Conservation (phyloP, 192 early-diverging fungal genomes). For the Haplosporangium gracile region DNA sequence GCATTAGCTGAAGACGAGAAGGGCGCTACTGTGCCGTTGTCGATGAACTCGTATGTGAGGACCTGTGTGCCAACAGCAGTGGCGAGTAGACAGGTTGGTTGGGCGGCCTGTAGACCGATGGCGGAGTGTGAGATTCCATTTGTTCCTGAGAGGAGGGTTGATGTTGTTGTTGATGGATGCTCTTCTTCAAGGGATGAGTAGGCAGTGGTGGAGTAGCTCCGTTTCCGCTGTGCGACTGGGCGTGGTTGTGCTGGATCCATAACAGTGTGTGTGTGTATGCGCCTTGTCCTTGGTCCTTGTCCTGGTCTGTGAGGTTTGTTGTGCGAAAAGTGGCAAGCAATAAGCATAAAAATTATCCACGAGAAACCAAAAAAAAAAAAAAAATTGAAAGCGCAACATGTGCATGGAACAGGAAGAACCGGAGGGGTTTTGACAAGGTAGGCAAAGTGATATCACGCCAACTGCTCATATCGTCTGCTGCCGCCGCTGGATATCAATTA, state of each 20-base stretch:
- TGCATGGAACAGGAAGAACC: too few relatives aligned
- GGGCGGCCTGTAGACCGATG: background rate
- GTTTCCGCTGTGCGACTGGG: constrained; percentile 36
- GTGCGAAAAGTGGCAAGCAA: background rate
- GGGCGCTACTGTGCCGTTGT: constrained; percentile 4
- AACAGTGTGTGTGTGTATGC: background rate
- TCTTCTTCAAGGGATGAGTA: constrained; percentile 51
- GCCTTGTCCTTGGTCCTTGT: background rate
- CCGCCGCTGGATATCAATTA: too few relatives aligned
- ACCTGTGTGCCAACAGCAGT: constrained; percentile 24
- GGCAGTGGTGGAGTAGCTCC: constrained; percentile 48
- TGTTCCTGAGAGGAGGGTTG: background rate
- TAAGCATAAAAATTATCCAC: background rate
- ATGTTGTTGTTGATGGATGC: background rate
- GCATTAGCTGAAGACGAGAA: background rate
- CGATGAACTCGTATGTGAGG: constrained; percentile 39
- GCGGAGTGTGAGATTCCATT: background rate
- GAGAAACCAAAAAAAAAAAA: too few relatives aligned
- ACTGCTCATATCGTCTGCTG: too few relatives aligned
- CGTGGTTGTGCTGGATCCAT: constrained; percentile 34
- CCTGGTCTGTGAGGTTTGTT: background rate
- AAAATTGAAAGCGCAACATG: too few relatives aligned
- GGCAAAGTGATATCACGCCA: too few relatives aligned
- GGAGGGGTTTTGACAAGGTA: too few relatives aligned
- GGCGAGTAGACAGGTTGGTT: constrained; percentile 30